Percentiles rank a stretch among this genome's conserved stretches.
phyloP scores from a whole-genome alignment of 805 yeast species.

The Wickerhamiella sergipiensis region DNA sequence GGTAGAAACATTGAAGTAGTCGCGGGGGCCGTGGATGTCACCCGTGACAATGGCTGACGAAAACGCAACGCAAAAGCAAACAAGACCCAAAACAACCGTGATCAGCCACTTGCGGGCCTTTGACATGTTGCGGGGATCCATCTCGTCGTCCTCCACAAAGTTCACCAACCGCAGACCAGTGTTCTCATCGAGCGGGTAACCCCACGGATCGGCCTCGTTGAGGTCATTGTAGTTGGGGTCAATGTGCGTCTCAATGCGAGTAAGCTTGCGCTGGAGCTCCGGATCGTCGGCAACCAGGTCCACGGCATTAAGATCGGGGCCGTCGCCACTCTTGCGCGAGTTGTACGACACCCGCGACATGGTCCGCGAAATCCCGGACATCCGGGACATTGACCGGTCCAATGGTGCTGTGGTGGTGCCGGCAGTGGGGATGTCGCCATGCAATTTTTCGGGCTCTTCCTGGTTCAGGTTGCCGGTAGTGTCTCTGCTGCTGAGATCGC shows the following conservation, averaged over 20 bases:
- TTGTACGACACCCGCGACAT: not conserved
- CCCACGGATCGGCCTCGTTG: not conserved
- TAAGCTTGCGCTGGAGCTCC: not conserved
- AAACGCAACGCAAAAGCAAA: slow-evolving; percentile 82
- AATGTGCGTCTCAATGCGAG: not conserved
- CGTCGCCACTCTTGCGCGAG: not conserved
- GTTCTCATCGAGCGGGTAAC: not conserved
- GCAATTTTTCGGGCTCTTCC: not conserved
- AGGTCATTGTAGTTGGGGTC: not conserved
- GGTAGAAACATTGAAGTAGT: slow-evolving; percentile 49
- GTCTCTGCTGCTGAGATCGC: not conserved
- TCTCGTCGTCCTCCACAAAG: not conserved
- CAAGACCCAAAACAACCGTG: slow-evolving; percentile 51
- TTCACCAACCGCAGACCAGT: not conserved
- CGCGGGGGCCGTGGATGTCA: slow-evolving; percentile 52
- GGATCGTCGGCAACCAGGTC: not conserved
- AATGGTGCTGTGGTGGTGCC: not conserved
- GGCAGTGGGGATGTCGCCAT: not conserved
- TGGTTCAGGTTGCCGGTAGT: not conserved
- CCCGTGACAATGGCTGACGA: slow-evolving; percentile 89
- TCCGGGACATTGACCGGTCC: not conserved
- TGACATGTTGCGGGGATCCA: not conserved
- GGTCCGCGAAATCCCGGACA: not conserved
- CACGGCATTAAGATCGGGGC: not conserved
- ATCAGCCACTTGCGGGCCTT: slow-evolving; percentile 24